Conservation (phyloP, 805 yeast species). For the Naumovozyma dairenensis region DNA sequence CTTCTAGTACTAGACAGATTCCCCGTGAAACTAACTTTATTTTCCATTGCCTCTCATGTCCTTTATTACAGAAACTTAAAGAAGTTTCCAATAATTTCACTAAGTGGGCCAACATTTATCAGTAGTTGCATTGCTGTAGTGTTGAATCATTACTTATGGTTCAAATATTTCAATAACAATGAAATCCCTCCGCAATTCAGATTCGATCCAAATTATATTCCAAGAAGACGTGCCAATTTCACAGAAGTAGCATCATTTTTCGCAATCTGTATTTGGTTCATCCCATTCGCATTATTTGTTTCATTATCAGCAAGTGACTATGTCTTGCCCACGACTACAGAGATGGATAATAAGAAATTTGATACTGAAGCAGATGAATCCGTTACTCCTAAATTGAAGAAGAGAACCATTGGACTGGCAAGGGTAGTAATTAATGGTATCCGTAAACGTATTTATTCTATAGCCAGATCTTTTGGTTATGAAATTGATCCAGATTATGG, state of each 20-base stretch:
- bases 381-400: constrained; percentile 27
- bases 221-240: constrained; percentile 69
- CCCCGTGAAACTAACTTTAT: constrained; percentile 57
- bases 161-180: constrained; percentile 64
- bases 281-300: constrained; percentile 87
- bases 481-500: constrained; percentile 53
- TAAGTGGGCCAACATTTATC: constrained; percentile 63
- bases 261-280: constrained; percentile 86
- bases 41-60: constrained; percentile 61
- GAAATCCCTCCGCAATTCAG: constrained; percentile 57
- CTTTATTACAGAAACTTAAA: constrained; percentile 69
- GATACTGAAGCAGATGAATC: constrained; percentile 28
- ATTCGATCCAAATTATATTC: constrained; percentile 45
- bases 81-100: constrained; percentile 73
- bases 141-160: constrained; percentile 83
- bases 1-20: constrained; percentile 68
- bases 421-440: constrained; percentile 50
- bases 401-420: constrained; percentile 54
- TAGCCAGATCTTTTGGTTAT: constrained; percentile 51
- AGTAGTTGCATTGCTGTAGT: constrained; percentile 63
- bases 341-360: constrained; percentile 18
- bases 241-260: constrained; percentile 91
- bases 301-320: constrained; percentile 88
- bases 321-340: constrained; percentile 51
- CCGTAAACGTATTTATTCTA: constrained; percentile 36